Base-by-base conservation (phyloP, 2,329 filamentous ascomycete species). In the Arachnomyces sp. region DNA sequence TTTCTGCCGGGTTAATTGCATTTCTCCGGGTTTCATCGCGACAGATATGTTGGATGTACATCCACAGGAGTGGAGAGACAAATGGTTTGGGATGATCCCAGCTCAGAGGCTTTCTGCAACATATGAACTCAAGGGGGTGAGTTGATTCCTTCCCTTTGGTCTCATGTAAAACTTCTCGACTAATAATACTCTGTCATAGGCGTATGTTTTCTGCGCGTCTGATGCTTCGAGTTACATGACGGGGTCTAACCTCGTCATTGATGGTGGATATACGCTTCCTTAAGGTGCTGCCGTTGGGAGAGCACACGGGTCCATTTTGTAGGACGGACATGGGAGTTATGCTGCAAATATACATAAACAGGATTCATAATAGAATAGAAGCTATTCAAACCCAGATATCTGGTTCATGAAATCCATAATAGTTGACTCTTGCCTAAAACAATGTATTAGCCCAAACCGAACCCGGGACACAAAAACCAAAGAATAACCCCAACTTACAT, bases 181-280 rank as follows among this genome's bases (percentile, higher is more conserved):
- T 25, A 9, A 25, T 9, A 9, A 25, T 9, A 25, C 20, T 9
- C 20, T 9, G 20, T 9, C 9, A 5, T 25, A 25, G 8, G 79
- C 79, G 7, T 90, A 82, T 60, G 61, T 89, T 37, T 88, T 84
- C 63, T 68, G 89, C 40, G 80, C 81, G 18, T 82, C 77, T 13
- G 84, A 90, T 59, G 83, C 84, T 4, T 75, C 79, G 14, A 82
- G 79, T 31, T 89, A 84, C 63, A 85, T 79, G 13, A 89, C 83
- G 5, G 84, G 76, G 0, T 67, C 72, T 11, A 79, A 85, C 57
- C 68, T 88, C 44, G 63, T 82, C 47, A 73, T 85, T 36, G 83
- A 88, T 59, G 82, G 82, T 41, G 81, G 81, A 38, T 84, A 84
- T 59, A 32, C 28, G 5, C 20, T 25, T 25, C 20, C 20, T 25